Conservation (phyloP, 2,329 filamentous ascomycete genomes). For the Neophaeococcomyces mojaviensis region DNA sequence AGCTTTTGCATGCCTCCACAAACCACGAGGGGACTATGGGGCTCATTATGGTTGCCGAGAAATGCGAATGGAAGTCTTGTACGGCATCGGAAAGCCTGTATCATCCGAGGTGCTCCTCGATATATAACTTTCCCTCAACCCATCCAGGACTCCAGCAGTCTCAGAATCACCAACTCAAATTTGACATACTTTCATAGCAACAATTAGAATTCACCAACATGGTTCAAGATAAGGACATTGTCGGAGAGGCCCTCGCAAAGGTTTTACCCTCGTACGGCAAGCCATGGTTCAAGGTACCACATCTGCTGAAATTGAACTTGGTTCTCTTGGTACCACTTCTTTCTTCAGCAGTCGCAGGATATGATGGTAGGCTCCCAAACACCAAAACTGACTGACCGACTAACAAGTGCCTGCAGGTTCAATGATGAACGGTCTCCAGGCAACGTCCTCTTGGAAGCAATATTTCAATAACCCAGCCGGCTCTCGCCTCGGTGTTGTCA, state of each 20-base stretch:
- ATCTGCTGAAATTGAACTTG: slow-evolving; percentile 40
- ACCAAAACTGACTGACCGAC: not conserved
- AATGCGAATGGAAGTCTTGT: slow-evolving; percentile 47
- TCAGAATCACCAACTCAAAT: too few relatives aligned
- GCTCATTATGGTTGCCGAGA: slow-evolving; percentile 18
- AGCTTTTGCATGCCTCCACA: not conserved
- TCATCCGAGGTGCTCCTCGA: slow-evolving; percentile 53
- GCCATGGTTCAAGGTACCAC: slow-evolving; percentile 37
- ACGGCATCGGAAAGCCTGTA: slow-evolving; percentile 63
- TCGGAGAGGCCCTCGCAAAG: slow-evolving; percentile 23
- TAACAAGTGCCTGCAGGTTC: slow-evolving; percentile 24
- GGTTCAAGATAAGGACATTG: slow-evolving; percentile 24
- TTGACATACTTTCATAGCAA: slow-evolving; percentile 15
- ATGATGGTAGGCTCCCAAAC: slow-evolving; percentile 32
- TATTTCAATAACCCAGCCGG: slow-evolving; percentile 24
- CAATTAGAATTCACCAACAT: slow-evolving; percentile 6
- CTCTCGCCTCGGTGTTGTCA: slow-evolving; percentile 10
- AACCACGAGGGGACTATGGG: not conserved
- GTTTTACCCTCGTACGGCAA: slow-evolving; percentile 36
- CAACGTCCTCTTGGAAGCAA: slow-evolving; percentile 34
- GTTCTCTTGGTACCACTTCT: slow-evolving; percentile 38
- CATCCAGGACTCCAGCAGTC: slow-evolving; percentile 48
- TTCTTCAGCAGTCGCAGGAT: slow-evolving; percentile 38
- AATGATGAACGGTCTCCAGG: slow-evolving; percentile 42
- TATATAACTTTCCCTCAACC: slow-evolving; percentile 59